These are phyloP conservation scores for Wickerhamomyces canadensis DNA, from an alignment of 805 yeast genomes.

Conservation along the genomic window DNA sequence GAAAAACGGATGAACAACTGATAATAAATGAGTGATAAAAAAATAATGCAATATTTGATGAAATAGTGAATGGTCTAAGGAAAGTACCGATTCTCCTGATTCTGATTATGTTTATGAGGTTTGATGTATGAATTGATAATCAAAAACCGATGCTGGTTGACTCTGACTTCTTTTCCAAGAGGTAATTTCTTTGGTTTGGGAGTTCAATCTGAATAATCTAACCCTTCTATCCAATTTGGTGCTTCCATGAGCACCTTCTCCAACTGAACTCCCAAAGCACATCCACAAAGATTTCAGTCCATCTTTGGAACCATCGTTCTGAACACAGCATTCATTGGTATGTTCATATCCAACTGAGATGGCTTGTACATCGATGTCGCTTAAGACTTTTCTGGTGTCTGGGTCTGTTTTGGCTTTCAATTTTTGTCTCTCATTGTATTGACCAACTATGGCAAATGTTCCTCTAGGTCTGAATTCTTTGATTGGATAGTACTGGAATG, in stretches of 20 bases:
- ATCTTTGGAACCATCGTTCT: slow-evolving; percentile 19
- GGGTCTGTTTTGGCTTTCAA: slow-evolving; percentile 29
- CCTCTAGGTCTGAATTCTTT: slow-evolving; percentile 46
- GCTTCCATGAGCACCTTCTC: slow-evolving; percentile 62
- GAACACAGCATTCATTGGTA: slow-evolving; percentile 59
- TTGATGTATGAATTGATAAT: slow-evolving; percentile 34
- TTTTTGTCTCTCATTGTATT: slow-evolving; percentile 32
- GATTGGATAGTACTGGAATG: slow-evolving; percentile 63
- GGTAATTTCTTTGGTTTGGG: slow-evolving; percentile 34
- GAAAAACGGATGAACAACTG: too few relatives aligned
- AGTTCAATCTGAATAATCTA: slow-evolving; percentile 47
- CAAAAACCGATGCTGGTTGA: slow-evolving; percentile 37
- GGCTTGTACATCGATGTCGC: slow-evolving; percentile 42
- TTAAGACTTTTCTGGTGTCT: slow-evolving; percentile 39
- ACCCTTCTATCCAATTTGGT: slow-evolving; percentile 42
- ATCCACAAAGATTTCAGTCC: slow-evolving; percentile 40
- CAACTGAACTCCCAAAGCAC: slow-evolving; percentile 64
- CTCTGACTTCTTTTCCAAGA: slow-evolving; percentile 56
- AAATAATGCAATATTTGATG: too few relatives aligned
- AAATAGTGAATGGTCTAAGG: not conserved
- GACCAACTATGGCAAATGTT: slow-evolving; percentile 33
- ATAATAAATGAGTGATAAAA: too few relatives aligned
- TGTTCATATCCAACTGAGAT: slow-evolving; percentile 68
- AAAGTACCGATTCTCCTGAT: too few relatives aligned
- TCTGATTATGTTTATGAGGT: too few relatives aligned